Evolutionary conservation across 306 rosid genomes (phyloP).

Genomic region (Prunus mongolica): DNA sequence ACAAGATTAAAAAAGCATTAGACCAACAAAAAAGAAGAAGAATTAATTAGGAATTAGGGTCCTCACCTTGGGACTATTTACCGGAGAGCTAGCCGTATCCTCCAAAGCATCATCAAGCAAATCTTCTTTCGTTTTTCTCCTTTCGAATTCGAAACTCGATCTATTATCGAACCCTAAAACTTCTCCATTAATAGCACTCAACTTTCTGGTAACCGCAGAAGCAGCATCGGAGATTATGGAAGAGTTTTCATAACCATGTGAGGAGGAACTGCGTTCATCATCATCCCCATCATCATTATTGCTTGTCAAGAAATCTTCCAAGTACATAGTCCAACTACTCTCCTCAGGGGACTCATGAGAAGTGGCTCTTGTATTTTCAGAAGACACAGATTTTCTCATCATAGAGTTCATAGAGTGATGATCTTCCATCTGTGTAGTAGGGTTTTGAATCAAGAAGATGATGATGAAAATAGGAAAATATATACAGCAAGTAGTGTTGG

Average conservation of each 20-base stretch:
- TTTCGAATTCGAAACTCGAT: conserved; percentile 38
- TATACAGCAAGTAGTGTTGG: not conserved
- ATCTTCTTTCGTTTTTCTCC: conserved; percentile 39
- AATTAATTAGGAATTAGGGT: not conserved
- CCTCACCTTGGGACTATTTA: conserved; percentile 62
- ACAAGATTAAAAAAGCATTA: not conserved
- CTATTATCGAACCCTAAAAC: conserved; percentile 16
- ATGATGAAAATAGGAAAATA: conserved; percentile 8
- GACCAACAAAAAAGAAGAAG: not conserved
- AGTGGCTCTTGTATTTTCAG: conserved; percentile 19
- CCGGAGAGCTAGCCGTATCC: conserved; percentile 91
- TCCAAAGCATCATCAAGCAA: conserved; percentile 67
- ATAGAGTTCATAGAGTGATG: conserved; percentile 30
- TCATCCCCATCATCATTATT: not conserved
- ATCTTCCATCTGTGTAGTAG: conserved; percentile 6
- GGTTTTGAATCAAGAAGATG: not conserved
- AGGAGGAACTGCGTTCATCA: conserved; percentile 21
- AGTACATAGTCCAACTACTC: conserved; percentile 83
- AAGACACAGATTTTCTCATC: conserved; percentile 23
- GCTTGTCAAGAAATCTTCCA: conserved; percentile 55
- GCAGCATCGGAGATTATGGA: conserved; percentile 46
- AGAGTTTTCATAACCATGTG: conserved; percentile 12
- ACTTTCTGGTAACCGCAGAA: conserved; percentile 31
- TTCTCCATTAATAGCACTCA: not conserved
- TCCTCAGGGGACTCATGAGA: conserved; percentile 44